phyloP scores from a whole-genome alignment of 164 flowering plant species.

The Euptelea pleiosperma region DNA sequence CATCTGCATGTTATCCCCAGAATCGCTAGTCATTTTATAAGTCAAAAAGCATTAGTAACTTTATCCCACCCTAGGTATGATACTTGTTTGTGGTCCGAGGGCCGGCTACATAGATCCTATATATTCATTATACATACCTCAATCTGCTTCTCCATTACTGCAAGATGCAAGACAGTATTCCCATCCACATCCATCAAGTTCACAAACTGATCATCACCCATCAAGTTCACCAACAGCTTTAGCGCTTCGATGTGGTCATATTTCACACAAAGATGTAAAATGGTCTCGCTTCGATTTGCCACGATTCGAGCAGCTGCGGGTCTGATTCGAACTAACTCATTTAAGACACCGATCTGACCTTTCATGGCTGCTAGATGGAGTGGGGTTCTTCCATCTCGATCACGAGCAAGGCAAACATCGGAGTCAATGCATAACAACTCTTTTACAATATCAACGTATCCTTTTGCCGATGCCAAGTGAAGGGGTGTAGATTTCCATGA shows the following conservation, averaged over 20 bases:
- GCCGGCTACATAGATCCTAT: no score
- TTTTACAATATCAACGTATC: slow-evolving; percentile 20
- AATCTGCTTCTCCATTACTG: slow-evolving; percentile 22
- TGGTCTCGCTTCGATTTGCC: slow-evolving; percentile 23
- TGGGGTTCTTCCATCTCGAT: slow-evolving; percentile 26
- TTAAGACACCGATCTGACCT: slow-evolving; percentile 23
- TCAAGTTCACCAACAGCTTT: slow-evolving; percentile 16
- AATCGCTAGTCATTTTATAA: no score
- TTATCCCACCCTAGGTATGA: no score
- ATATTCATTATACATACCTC: slow-evolving; percentile 23
- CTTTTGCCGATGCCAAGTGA: slow-evolving; percentile 30
- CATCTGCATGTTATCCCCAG: no score
- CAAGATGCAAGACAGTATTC: slow-evolving; percentile 26
- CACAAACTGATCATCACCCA: slow-evolving; percentile 14
- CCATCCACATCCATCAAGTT: slow-evolving; percentile 29
- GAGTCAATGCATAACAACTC: not conserved
- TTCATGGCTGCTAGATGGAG: slow-evolving; percentile 31
- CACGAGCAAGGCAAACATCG: not conserved
- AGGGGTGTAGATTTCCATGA: slow-evolving; percentile 11
- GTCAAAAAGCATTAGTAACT: no score
- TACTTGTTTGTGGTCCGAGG: no score
- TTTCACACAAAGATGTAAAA: slow-evolving; percentile 29
- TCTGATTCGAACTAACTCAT: slow-evolving; percentile 11
- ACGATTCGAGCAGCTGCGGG: slow-evolving; percentile 8
- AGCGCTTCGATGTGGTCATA: slow-evolving; percentile 17